A percentile compares a stretch with the other conserved stretches of the same genome.
Conservation (phyloP, 1,139 yeast genomes). For the Saccharomycopsis crataegensis region DNA sequence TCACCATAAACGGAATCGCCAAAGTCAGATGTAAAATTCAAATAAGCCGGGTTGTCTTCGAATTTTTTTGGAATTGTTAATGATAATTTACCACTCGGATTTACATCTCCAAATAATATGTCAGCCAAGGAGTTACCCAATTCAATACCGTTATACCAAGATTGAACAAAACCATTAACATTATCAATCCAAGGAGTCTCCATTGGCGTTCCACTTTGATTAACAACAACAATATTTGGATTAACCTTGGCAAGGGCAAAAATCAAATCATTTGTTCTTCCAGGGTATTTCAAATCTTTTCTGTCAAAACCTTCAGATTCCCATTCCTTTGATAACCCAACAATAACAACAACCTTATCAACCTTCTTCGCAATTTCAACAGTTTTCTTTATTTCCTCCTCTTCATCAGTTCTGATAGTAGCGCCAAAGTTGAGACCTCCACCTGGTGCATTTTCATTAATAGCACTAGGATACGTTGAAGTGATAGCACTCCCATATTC, state of each 20-base stretch:
- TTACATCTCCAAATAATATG: conserved; percentile 48
- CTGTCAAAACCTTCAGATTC: conserved; percentile 49
- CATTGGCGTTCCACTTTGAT: conserved; percentile 56
- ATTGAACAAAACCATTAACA: conserved; percentile 47
- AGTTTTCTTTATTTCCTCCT: conserved; percentile 34
- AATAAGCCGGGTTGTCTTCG: conserved; percentile 47
- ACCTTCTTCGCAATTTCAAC: conserved; percentile 36
- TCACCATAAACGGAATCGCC: conserved; percentile 36
- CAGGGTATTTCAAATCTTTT: conserved; percentile 37
- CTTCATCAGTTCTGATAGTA: conserved; percentile 27
- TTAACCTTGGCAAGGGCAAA: conserved; percentile 26
- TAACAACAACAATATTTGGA: conserved; percentile 49
- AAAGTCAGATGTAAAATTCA: conserved; percentile 41
- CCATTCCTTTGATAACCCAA: conserved; percentile 43
- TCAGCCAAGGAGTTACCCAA: conserved; percentile 42
- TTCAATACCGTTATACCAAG: conserved; percentile 54
- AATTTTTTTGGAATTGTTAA: conserved; percentile 52
- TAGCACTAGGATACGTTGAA: conserved; percentile 25
- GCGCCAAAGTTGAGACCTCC: conserved; percentile 36
- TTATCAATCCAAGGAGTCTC: conserved; percentile 52
- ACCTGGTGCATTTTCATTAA: conserved; percentile 28
- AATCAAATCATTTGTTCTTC: conserved; percentile 41
- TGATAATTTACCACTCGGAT: conserved; percentile 57
- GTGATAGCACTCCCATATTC: conserved; percentile 50
- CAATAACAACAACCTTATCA: conserved; percentile 41